These are phyloP conservation scores for Rhodotorula graminis DNA, from an alignment of 768 basidiomycete species.

Conservation along the genomic window DNA sequence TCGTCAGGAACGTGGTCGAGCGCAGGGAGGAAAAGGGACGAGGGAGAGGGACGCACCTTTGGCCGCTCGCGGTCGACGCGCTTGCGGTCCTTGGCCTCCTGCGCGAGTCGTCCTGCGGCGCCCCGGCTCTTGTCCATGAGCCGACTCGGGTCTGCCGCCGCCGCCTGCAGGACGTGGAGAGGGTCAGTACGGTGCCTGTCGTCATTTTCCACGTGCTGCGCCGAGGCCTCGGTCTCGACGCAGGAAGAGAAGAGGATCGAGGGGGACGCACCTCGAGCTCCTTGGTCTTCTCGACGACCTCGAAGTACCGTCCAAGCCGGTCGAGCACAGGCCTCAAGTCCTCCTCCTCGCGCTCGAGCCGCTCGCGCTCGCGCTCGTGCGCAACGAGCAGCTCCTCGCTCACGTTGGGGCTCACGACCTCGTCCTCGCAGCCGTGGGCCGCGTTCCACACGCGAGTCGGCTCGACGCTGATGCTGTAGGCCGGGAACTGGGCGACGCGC, in stretches of 20 bases:
- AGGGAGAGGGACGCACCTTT: slow-evolving; percentile 55
- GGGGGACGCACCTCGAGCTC: slow-evolving; percentile 60
- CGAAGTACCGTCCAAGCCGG: slow-evolving; percentile 78
- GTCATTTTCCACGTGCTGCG: too few relatives aligned
- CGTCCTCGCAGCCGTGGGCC: slow-evolving; percentile 10
- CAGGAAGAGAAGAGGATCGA: neutral
- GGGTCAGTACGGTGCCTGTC: neutral
- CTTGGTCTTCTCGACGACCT: slow-evolving; percentile 81
- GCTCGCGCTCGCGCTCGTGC: slow-evolving; percentile 79
- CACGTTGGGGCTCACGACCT: slow-evolving; percentile 29
- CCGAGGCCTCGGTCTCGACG: too few relatives aligned
- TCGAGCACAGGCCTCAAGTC: slow-evolving; percentile 70
- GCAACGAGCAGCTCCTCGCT: slow-evolving; percentile 57
- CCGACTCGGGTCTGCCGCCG: slow-evolving; percentile 73
- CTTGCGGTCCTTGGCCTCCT: slow-evolving; percentile 97
- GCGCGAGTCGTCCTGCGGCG: slow-evolving; percentile 70
- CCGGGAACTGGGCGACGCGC: slow-evolving; percentile 64
- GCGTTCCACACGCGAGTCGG: slow-evolving; percentile 18
- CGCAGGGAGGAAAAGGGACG: neutral
- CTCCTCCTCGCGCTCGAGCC: slow-evolving; percentile 78
- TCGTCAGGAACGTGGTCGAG: neutral
- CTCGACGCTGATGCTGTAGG: slow-evolving; percentile 61
- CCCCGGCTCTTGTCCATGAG: slow-evolving; percentile 66
- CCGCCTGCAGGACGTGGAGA: slow-evolving; percentile 47
- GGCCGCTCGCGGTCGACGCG: slow-evolving; percentile 88